phyloP scores from a whole-genome alignment of 2,329 filamentous ascomycete genomes.

The Alternaria sp. region DNA sequence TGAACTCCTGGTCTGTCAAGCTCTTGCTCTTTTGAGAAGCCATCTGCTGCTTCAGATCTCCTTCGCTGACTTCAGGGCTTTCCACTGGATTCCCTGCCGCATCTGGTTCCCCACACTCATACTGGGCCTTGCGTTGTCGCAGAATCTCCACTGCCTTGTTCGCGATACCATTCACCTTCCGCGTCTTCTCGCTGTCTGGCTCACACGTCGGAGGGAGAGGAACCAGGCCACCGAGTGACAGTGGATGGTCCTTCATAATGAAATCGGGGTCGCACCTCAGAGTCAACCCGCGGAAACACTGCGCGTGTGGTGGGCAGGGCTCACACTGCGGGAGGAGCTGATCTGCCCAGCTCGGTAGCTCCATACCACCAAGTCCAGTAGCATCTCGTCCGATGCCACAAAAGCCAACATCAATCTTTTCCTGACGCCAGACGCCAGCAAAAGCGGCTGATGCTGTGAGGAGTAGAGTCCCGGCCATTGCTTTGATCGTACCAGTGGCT shows the following conservation, averaged over 20 bases:
- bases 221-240: slow-evolving; percentile 79
- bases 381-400: slow-evolving; percentile 77
- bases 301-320: slow-evolving; percentile 86
- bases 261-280: slow-evolving; percentile 87
- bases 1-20: slow-evolving; percentile 87
- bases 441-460: slow-evolving; percentile 74
- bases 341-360: slow-evolving; percentile 75
- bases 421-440: slow-evolving; percentile 84
- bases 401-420: slow-evolving; percentile 95
- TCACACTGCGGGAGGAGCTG: slow-evolving; percentile 82
- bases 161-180: slow-evolving; percentile 84
- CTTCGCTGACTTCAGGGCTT: slow-evolving; percentile 69
- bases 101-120: slow-evolving; percentile 82
- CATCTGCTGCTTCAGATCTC: slow-evolving; percentile 78
- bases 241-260: slow-evolving; percentile 80
- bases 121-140: slow-evolving; percentile 82
- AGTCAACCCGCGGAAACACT: slow-evolving; percentile 79
- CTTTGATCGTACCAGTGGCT: slow-evolving; percentile 60
- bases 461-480: slow-evolving; percentile 74
- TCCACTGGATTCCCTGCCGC: slow-evolving; percentile 66
- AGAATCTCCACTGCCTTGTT: slow-evolving; percentile 88
- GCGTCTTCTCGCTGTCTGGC: slow-evolving; percentile 89
- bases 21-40: slow-evolving; percentile 78
- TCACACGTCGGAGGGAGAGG: slow-evolving; percentile 92
- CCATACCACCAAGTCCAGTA: slow-evolving; percentile 63